Conservation (phyloP, 2,329 filamentous ascomycete genomes). For the Fusarium irregulare region DNA sequence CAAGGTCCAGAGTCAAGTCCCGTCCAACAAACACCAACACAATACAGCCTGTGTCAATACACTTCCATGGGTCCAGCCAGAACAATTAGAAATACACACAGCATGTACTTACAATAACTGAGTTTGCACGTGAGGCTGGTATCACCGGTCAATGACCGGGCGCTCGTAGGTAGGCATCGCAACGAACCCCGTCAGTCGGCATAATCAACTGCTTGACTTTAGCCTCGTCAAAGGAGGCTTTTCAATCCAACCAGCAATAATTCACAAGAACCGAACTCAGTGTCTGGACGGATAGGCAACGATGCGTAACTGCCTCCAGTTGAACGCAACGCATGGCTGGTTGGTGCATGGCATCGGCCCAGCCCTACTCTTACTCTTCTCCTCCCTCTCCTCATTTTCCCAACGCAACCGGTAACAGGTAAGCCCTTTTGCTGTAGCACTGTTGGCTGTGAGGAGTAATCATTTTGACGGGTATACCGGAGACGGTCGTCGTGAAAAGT, state of each 20-base stretch:
- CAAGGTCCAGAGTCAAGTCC: conserved; percentile 5
- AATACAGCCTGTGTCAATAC: neutral
- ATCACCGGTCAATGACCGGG: neutral
- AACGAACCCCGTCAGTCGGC: conserved; percentile 13
- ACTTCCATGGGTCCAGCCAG: neutral
- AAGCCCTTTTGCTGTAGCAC: neutral
- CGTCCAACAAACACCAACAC: neutral
- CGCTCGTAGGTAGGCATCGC: neutral
- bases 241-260: conserved; percentile 8
- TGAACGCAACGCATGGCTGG: neutral
- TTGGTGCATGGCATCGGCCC: neutral
- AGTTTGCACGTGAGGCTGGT: neutral
- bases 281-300: neutral
- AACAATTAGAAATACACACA: neutral
- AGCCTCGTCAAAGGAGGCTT: conserved; percentile 11
- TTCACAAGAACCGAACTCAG: conserved; percentile 2
- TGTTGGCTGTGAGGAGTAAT: neutral
- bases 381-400: neutral
- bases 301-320: conserved; percentile 3
- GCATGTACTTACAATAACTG: neutral
- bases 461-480: conserved; percentile 10
- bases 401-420: conserved; percentile 7
- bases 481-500: conserved; percentile 4
- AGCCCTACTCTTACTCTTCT: neutral
- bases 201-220: conserved; percentile 28